These are phyloP conservation scores for Cercospora sp. DNA, from an alignment of 2,329 filamentous ascomycete genomes.

Conservation along the genomic window DNA sequence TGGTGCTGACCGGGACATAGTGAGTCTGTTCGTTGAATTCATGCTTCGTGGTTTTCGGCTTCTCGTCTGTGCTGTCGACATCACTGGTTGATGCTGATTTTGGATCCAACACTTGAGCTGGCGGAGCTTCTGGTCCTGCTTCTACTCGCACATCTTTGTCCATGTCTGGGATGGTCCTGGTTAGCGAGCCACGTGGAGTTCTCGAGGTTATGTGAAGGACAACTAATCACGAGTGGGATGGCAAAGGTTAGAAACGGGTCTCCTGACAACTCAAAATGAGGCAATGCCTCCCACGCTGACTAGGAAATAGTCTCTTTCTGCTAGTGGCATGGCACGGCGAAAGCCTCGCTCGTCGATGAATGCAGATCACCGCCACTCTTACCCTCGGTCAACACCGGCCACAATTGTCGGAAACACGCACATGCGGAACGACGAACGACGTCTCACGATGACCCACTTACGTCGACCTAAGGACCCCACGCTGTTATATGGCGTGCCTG, in stretches of 20 bases:
- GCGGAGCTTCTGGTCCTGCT: slow-evolving; percentile 3
- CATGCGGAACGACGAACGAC: neutral
- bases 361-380: neutral
- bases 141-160: slow-evolving; percentile 13
- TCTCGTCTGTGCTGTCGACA: slow-evolving; percentile 13
- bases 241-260: neutral
- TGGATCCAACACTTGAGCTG: neutral
- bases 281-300: neutral
- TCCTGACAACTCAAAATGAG: neutral
- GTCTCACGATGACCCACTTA: slow-evolving; percentile 1
- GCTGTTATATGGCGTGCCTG: neutral
- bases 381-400: neutral
- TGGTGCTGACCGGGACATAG: slow-evolving; percentile 54
- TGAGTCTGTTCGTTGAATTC: slow-evolving; percentile 59
- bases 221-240: neutral
- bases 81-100: slow-evolving; percentile 8
- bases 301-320: neutral
- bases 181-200: neutral
- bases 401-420: neutral
- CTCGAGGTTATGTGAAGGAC: neutral
- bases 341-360: neutral
- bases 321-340: slow-evolving; percentile 6
- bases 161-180: slow-evolving; percentile 12
- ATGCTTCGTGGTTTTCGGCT: slow-evolving; percentile 19
- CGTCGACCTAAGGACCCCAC: neutral